Conservation (phyloP, 2,329 filamentous ascomycete genomes). For the Arthroderma sp. region DNA sequence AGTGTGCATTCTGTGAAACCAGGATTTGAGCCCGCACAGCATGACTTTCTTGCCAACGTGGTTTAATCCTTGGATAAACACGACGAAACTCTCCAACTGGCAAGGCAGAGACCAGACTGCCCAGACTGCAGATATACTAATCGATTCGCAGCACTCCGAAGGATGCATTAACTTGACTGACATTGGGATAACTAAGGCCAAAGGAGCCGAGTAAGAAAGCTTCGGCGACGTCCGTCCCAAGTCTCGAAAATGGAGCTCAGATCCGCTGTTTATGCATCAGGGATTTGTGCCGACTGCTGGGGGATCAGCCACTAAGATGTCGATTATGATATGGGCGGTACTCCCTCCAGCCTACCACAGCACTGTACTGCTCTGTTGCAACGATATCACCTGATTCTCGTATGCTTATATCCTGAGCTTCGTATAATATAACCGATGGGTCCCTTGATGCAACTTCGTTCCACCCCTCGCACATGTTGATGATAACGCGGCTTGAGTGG, state of each 20-base stretch:
- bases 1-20: neutral
- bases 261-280: neutral
- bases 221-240: neutral
- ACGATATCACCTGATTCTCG: neutral
- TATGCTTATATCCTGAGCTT: neutral
- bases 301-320: conserved; percentile 2
- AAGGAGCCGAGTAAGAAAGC: neutral
- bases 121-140: too few species aligned
- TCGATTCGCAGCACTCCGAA: neutral
- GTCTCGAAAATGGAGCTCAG: neutral
- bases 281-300: neutral
- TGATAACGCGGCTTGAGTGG: neutral
- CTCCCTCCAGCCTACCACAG: neutral
- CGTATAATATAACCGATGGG: neutral
- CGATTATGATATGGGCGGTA: neutral
- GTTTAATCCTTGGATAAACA: neutral
- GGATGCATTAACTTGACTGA: neutral
- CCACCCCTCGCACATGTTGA: conserved; percentile 1
- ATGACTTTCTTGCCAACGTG: neutral
- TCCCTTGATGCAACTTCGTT: neutral
- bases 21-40: neutral
- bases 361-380: neutral
- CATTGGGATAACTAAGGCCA: neutral
- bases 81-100: neutral
- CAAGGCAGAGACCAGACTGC: neutral